Conservation (phyloP, 2,329 filamentous ascomycete genomes). For the Colletotrichum sp. region DNA sequence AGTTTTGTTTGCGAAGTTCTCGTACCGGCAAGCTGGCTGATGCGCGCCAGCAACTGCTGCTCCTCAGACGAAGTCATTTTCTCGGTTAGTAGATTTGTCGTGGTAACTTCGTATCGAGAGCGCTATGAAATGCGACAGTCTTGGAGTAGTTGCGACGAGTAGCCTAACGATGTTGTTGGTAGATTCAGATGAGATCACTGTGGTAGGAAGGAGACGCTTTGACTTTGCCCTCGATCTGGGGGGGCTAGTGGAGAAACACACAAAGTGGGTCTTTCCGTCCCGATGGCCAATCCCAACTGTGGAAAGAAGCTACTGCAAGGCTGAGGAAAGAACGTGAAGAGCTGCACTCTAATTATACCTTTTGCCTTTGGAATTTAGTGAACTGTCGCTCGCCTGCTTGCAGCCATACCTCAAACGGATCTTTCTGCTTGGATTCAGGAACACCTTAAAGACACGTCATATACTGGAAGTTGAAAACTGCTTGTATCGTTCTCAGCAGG, state of each 20-base stretch:
- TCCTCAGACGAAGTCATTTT: conserved; percentile 46
- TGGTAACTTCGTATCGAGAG: background rate
- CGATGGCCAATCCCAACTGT: conserved; percentile 6
- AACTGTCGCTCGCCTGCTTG: background rate
- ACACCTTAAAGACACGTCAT: background rate
- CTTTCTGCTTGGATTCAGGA: background rate
- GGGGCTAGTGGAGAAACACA: background rate
- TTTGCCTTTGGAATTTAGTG: background rate
- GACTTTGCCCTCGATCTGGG: background rate
- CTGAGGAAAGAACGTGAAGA: conserved; percentile 10
- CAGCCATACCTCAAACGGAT: background rate
- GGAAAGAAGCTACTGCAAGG: conserved; percentile 10
- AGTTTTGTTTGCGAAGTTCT: conserved; percentile 18
- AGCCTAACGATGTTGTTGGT: background rate
- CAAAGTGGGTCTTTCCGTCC: background rate
- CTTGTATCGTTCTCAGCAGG: background rate
- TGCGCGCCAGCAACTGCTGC: conserved; percentile 58
- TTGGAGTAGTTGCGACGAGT: background rate
- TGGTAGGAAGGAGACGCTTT: conserved; percentile 1
- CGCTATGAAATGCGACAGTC: background rate
- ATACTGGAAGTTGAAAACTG: background rate
- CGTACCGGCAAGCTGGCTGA: conserved; percentile 55
- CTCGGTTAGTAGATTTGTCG: background rate
- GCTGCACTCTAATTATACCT: background rate
- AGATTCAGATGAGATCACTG: background rate